A percentile compares a stretch with the other conserved stretches of the same genome.
phyloP scores from a whole-genome alignment of 2,329 filamentous ascomycete species.

The Penicillium polonicum region DNA sequence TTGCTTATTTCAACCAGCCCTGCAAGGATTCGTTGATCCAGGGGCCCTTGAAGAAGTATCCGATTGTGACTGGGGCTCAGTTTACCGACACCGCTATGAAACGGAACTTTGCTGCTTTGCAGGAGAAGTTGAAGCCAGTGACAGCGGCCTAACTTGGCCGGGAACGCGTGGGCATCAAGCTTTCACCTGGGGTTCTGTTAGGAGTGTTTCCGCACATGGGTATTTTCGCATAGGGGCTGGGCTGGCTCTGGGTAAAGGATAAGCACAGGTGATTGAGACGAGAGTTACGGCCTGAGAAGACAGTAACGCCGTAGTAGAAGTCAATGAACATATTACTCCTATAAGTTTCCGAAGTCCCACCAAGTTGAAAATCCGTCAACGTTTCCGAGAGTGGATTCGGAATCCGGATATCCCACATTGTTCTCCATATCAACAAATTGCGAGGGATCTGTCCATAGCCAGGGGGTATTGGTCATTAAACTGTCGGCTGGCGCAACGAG shows the following conservation, averaged over 20 bases:
- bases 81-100: constrained; percentile 60
- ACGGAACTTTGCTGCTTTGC: constrained; percentile 55
- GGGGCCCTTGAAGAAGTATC: constrained; percentile 62
- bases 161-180: neutral
- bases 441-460: constrained; percentile 35
- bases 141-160: constrained; percentile 13
- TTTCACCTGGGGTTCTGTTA: constrained; percentile 2
- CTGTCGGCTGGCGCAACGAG: constrained; percentile 35
- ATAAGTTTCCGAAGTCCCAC: constrained; percentile 40
- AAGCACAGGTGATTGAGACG: neutral
- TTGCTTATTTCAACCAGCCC: constrained; percentile 67
- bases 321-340: constrained; percentile 27
- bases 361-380: constrained; percentile 36
- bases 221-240: constrained; percentile 13
- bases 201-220: constrained; percentile 16
- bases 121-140: constrained; percentile 47
- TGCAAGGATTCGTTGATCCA: constrained; percentile 59
- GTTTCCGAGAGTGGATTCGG: constrained; percentile 30
- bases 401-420: constrained; percentile 29
- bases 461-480: constrained; percentile 38
- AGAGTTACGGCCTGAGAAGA: constrained; percentile 9
- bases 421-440: constrained; percentile 35
- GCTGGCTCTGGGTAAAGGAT: neutral
- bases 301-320: constrained; percentile 14
- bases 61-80: constrained; percentile 58